phyloP scores from a whole-genome alignment of 768 basidiomycete species.

The Sistotremastrum niveocremeum region DNA sequence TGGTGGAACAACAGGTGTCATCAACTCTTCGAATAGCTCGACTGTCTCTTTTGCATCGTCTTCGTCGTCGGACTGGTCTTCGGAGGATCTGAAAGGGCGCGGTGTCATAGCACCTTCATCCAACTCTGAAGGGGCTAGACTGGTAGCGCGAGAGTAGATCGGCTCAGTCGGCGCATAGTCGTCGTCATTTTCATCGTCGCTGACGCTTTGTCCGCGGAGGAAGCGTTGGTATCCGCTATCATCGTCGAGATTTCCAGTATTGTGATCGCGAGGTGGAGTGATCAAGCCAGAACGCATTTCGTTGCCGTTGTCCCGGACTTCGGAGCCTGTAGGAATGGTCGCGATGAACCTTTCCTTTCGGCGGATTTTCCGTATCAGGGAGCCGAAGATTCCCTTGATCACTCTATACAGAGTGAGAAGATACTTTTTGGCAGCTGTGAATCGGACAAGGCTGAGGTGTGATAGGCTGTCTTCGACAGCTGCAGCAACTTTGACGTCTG shows the following conservation, averaged over 20 bases:
- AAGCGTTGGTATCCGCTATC: constrained; percentile 40
- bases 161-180: constrained; percentile 17
- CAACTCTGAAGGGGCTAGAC: neutral
- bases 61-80: constrained; percentile 11
- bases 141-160: neutral
- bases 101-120: constrained; percentile 11
- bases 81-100: constrained; percentile 10
- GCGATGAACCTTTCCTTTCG: neutral
- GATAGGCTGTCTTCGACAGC: too few relatives aligned
- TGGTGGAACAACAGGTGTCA: constrained; percentile 17
- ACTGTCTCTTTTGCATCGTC: constrained; percentile 29
- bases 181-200: constrained; percentile 32
- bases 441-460: too few relatives aligned
- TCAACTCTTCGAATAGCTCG: constrained; percentile 40
- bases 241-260: constrained; percentile 14
- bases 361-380: too few relatives aligned
- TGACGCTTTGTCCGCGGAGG: constrained; percentile 41
- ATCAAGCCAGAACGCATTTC: neutral
- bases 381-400: too few relatives aligned
- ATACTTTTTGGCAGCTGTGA: too few relatives aligned
- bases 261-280: neutral
- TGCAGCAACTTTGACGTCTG: constrained; percentile 19
- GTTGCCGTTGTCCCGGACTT: neutral
- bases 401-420: too few relatives aligned
- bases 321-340: neutral